phyloP scores from a whole-genome alignment of 1,284 basidiomycete species.

The Neolentinus lepideus region DNA sequence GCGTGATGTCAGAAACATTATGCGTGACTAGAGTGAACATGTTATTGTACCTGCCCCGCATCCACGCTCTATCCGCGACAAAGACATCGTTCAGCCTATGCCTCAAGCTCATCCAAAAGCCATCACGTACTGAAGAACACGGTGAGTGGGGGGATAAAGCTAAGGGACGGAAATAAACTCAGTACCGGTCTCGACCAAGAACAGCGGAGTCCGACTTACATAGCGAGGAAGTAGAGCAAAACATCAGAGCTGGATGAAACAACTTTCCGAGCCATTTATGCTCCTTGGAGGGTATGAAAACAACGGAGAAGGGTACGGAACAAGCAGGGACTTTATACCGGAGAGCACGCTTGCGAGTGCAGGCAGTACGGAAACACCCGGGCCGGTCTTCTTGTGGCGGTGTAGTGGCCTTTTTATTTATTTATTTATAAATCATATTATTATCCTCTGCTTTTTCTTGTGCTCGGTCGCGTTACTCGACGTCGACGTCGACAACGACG shows the following conservation, averaged over 20 bases:
- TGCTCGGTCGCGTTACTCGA: too few species aligned
- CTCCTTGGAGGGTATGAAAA: not conserved
- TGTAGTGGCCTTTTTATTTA: too few species aligned
- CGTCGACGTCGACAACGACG: too few species aligned
- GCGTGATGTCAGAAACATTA: not conserved
- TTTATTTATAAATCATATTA: too few species aligned
- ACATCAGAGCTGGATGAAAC: conserved; percentile 32
- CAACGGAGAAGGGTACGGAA: not conserved
- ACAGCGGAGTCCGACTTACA: conserved; percentile 24
- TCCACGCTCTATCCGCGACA: conserved; percentile 27
- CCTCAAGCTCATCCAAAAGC: not conserved
- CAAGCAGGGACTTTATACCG: too few species aligned
- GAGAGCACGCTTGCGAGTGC: too few species aligned
- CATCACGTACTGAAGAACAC: conserved; percentile 43
- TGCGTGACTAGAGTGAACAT: not conserved
- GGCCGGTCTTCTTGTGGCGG: too few species aligned
- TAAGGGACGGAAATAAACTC: conserved; percentile 13
- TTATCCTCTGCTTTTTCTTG: too few species aligned
- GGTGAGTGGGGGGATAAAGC: conserved; percentile 42
- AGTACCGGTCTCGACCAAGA: not conserved
- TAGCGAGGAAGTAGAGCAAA: conserved; percentile 39
- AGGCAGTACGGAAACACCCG: too few species aligned
- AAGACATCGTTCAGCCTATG: not conserved
- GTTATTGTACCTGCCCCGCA: conserved; percentile 26
- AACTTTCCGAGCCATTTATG: conserved; percentile 4